Percentiles rank a stretch among this genome's conserved stretches.
Evolutionary conservation across 805 yeast species (phyloP).

Genomic region (Metschnikowia kofuensis): DNA sequence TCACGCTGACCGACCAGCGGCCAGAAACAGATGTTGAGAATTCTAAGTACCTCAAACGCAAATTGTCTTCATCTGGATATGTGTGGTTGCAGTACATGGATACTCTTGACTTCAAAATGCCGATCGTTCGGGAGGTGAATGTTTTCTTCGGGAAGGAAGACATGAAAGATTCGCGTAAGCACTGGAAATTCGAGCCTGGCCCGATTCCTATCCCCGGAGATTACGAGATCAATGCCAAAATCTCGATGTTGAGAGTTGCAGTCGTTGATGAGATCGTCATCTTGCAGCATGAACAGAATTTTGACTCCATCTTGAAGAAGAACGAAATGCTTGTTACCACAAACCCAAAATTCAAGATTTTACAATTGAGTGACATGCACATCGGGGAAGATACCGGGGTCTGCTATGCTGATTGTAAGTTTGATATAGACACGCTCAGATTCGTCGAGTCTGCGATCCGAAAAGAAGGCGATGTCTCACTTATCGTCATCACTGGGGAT

Average conservation of each 20-base stretch:
- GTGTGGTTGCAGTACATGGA: conserved; percentile 16
- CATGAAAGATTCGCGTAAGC: conserved; percentile 25
- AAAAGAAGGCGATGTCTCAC: conserved; percentile 30
- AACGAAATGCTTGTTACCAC: conserved; percentile 17
- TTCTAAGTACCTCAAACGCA: conserved; percentile 10
- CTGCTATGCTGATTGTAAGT: conserved; percentile 22
- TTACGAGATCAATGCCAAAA: conserved; percentile 15
- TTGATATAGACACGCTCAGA: conserved; percentile 29
- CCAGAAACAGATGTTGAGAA: conserved; percentile 5
- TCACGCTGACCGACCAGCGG: conserved; percentile 6
- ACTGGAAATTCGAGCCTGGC: conserved; percentile 22
- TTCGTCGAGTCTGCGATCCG: conserved; percentile 27
- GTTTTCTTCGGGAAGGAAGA: conserved; percentile 31
- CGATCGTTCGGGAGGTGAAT: conserved; percentile 25
- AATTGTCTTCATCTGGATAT: conserved; percentile 6
- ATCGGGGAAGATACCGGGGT: conserved; percentile 30
- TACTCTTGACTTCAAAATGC: conserved; percentile 7
- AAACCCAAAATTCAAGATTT: conserved; percentile 26
- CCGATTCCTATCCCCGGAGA: conserved; percentile 17
- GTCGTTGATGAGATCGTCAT: conserved; percentile 13
- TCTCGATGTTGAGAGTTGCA: conserved; percentile 23
- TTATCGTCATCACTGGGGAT: conserved; percentile 42
- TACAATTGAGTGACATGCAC: conserved; percentile 41
- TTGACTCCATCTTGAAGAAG: conserved; percentile 15
- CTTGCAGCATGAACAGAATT: conserved; percentile 12